Evolutionary conservation across 345 rosid genomes (phyloP).

Genomic region (Arabidopsis suecica): DNA sequence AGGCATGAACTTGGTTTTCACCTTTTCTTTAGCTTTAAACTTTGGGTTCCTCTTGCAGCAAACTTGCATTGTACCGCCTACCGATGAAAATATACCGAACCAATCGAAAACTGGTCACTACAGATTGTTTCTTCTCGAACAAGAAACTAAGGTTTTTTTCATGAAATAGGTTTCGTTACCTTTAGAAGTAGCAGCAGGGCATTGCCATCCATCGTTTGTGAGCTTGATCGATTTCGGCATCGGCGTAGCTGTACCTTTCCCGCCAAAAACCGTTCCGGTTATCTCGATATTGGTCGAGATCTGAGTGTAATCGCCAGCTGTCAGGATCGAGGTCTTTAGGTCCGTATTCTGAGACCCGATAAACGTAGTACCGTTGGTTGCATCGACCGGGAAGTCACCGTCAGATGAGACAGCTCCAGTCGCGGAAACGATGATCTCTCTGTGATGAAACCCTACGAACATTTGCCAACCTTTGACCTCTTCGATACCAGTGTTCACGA

Average conservation of each 20-base stretch:
- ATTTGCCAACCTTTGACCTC: conserved; percentile 82
- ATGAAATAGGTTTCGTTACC: conserved; percentile 45
- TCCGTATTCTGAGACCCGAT: conserved; percentile 63
- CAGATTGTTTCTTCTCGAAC: background rate
- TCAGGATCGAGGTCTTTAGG: conserved; percentile 73
- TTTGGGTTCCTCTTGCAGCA: conserved; percentile 82
- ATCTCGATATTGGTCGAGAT: conserved; percentile 62
- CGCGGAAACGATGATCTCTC: conserved; percentile 69
- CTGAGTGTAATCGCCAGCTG: conserved; percentile 76
- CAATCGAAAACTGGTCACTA: background rate
- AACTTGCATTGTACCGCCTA: conserved; percentile 68
- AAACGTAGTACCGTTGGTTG: conserved; percentile 74
- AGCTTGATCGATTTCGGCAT: conserved; percentile 76
- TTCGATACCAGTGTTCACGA: conserved; percentile 65
- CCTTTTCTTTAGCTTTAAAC: conserved; percentile 50
- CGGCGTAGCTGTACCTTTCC: conserved; percentile 60
- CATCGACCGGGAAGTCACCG: conserved; percentile 70
- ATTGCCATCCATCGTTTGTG: conserved; percentile 64
- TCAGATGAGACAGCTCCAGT: conserved; percentile 59
- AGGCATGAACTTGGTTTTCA: conserved; percentile 52
- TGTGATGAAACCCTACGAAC: conserved; percentile 65
- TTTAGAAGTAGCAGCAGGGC: conserved; percentile 62
- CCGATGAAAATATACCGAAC: conserved; percentile 3
- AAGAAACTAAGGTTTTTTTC: conserved; percentile 9
- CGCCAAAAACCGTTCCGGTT: conserved; percentile 77